These are phyloP conservation scores for Allium cepa DNA, from an alignment of 106 monocot genomes.

Conservation along the genomic window DNA sequence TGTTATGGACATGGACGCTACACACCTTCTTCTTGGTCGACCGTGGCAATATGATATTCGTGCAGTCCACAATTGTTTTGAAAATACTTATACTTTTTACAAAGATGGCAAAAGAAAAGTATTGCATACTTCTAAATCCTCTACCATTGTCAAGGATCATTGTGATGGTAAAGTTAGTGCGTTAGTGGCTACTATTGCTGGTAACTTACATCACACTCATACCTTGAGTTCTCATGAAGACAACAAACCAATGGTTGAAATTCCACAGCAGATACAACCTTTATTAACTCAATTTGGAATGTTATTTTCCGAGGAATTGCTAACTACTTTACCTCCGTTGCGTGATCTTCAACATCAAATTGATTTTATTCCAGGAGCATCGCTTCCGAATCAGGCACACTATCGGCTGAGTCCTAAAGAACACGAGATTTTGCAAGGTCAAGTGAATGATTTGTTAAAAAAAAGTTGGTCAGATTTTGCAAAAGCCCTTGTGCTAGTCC, in stretches of 20 bases:
- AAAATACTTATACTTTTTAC: no score
- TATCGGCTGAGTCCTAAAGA: background rate
- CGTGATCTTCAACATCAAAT: conserved; percentile 1
- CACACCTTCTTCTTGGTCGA: no score
- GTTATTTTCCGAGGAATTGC: background rate
- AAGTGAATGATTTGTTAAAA: conserved; percentile 1
- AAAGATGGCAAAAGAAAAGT: no score
- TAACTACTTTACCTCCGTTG: background rate
- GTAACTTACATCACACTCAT: background rate
- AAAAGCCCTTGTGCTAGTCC: conserved; percentile 1
- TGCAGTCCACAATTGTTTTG: no score
- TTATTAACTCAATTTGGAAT: background rate
- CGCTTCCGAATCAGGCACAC: background rate
- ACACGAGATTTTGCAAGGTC: background rate
- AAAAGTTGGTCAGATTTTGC: background rate
- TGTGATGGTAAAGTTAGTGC: background rate
- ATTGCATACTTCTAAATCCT: background rate
- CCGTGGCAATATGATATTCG: no score
- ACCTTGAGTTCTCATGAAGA: background rate
- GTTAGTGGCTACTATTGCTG: background rate
- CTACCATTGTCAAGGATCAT: background rate
- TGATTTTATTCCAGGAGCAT: background rate
- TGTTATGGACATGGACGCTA: no score
- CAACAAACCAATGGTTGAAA: background rate
- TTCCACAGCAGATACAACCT: background rate